These are phyloP conservation scores for Endocalyx cinctus DNA, from an alignment of 2,329 filamentous ascomycete species.

Conservation along the genomic window DNA sequence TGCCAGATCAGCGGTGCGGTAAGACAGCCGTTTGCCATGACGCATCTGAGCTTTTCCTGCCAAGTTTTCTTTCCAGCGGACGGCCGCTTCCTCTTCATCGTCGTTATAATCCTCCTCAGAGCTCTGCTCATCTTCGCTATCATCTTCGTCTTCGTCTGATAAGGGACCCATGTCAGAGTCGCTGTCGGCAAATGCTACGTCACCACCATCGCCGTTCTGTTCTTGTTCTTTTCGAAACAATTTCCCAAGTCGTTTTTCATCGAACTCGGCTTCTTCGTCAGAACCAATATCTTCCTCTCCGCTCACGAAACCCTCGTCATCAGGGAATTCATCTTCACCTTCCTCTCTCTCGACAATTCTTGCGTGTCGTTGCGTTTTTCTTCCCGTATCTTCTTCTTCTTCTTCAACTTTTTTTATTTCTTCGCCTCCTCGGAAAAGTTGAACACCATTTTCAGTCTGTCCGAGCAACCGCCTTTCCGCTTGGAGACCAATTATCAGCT, in stretches of 20 bases:
- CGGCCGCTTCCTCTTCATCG: constrained; percentile 66
- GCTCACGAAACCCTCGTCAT: constrained; percentile 51
- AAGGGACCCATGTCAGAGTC: constrained; percentile 94
- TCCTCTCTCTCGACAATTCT: constrained; percentile 48
- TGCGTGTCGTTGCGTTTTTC: constrained; percentile 55
- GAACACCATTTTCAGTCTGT: constrained; percentile 74
- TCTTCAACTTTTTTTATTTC: constrained; percentile 57
- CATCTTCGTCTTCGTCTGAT: constrained; percentile 52
- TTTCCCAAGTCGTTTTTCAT: constrained; percentile 55
- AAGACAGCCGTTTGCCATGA: constrained; percentile 66
- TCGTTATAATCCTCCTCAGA: too few relatives aligned
- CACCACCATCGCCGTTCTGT: constrained; percentile 55
- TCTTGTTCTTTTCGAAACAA: constrained; percentile 53
- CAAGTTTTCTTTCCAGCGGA: constrained; percentile 88
- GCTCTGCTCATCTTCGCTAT: constrained; percentile 39
- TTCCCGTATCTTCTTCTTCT: constrained; percentile 56
- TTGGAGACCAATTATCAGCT: constrained; percentile 88
- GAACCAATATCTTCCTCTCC: constrained; percentile 48
- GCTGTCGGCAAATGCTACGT: constrained; percentile 89
- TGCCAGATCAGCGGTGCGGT: constrained; percentile 76
- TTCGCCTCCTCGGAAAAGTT: constrained; percentile 77
- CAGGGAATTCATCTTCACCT: constrained; percentile 50
- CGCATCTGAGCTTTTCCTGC: constrained; percentile 67
- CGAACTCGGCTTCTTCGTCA: constrained; percentile 53
- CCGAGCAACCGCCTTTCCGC: constrained; percentile 77